Evolutionary conservation across 2,329 filamentous ascomycete genomes (phyloP), one percentile per base, ranked within the genome.

Genomic region (Teratosphaeria zuluensis): DNA sequence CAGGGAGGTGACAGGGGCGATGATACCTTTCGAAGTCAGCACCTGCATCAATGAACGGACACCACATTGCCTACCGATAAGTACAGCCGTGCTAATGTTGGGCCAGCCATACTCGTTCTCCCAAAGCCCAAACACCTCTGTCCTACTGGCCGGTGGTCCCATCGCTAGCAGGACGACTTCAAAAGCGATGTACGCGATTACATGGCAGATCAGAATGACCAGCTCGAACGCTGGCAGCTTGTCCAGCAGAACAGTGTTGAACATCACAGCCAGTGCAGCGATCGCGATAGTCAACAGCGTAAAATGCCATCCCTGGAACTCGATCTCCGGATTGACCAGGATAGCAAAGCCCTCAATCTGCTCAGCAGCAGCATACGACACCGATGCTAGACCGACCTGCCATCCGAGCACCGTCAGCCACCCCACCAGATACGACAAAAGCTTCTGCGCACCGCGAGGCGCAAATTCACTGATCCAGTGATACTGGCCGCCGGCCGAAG

Each of bases 391-490:
- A 24, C 54, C 58, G 2, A 51, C 14, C 24, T 59, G 58, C 54
- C 51, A 56, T 14, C 57, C 54, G 4, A 56, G 38, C 4, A 56
- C 53, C 21, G 42, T 56, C 14, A 54, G 21, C 53, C 53, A 54
- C 6, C 53, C 53, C 16, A 31, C 42, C 14, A 76, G 64, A 55
- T 77, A 78, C 59, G 72, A 75, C 56, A 77, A 66, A 59, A 75
- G 72, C 35, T 70, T 73, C 57, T 73, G 73, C 48, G 66, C 72
- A 2, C 68, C 71, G 6, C 65, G 64, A 19, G 75, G 75, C 2
- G 73, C 72, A 19, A 32, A 54, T n/a, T 54, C 53, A 12, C 12
- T 16, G 28, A 54, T 31, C 53, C 32, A 35, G 24, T 55, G 56
- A 32, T 54, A 58, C 31, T 58, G 32, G 16, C 56, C 52, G 30